These are phyloP conservation scores for Chrysosporium queenslandicum DNA, from an alignment of 2,329 filamentous ascomycete species.

Conservation along the genomic window DNA sequence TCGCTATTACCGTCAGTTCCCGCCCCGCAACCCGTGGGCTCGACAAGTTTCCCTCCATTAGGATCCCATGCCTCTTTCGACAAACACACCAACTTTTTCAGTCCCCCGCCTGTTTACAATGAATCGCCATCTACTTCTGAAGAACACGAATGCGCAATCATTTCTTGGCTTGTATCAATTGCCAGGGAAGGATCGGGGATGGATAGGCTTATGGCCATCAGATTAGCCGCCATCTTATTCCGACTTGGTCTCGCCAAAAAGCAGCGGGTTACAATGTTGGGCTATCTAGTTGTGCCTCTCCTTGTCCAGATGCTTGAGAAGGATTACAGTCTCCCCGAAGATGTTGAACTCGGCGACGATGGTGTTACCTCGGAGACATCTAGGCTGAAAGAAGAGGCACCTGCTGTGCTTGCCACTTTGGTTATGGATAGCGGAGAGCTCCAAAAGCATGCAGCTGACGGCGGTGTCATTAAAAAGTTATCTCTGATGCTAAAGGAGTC, in stretches of 20 bases:
- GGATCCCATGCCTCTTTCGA: conserved; percentile 34
- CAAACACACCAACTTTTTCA: conserved; percentile 25
- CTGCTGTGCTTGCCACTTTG: conserved; percentile 65
- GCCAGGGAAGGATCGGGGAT: conserved; percentile 40
- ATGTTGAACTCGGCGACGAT: conserved; percentile 32
- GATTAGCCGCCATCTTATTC: conserved; percentile 59
- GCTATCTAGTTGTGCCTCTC: conserved; percentile 59
- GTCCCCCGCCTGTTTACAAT: conserved; percentile 26
- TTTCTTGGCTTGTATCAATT: conserved; percentile 57
- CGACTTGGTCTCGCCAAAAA: conserved; percentile 57
- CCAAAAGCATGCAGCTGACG: conserved; percentile 72
- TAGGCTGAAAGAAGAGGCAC: conserved; percentile 58
- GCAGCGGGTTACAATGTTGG: conserved; percentile 53
- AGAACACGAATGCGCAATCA: conserved; percentile 58
- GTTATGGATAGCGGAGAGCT: conserved; percentile 68
- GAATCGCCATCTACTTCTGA: conserved; percentile 39
- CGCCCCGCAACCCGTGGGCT: conserved; percentile 26
- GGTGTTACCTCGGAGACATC: conserved; percentile 37
- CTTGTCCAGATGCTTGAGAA: conserved; percentile 57
- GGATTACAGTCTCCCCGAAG: conserved; percentile 32
- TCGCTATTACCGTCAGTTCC: conserved; percentile 49
- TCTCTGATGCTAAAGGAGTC: conserved; percentile 56
- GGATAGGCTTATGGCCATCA: conserved; percentile 57
- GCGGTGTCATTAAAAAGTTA: conserved; percentile 51
- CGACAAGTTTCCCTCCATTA: conserved; percentile 46